These are phyloP conservation scores for Sphaceloma murrayae DNA, from an alignment of 2,329 filamentous ascomycete species.

Conservation along the genomic window DNA sequence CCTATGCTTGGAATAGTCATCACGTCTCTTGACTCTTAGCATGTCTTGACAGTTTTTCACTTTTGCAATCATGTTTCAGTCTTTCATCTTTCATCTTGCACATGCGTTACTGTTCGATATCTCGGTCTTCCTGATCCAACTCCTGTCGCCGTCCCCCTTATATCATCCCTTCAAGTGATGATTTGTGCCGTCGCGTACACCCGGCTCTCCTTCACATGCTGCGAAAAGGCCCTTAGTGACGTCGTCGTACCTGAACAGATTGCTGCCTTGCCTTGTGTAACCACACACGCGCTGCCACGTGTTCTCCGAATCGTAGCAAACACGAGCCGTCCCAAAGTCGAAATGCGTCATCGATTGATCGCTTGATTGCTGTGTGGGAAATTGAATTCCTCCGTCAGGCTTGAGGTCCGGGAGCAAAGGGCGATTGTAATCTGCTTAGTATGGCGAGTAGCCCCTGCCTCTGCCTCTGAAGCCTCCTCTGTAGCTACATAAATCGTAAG, in stretches of 20 bases:
- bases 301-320: neutral
- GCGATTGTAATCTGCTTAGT: slow-evolving; percentile 21
- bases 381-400: neutral
- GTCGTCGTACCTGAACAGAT: no score
- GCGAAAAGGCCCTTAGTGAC: no score
- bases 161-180: neutral
- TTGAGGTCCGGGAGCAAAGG: neutral
- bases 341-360: neutral
- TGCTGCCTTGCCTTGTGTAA: no score
- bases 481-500: slow-evolving; percentile 23
- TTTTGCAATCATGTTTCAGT: slow-evolving; percentile 1
- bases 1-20: no score
- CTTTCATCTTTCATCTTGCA: slow-evolving; percentile 12
- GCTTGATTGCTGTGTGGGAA: neutral
- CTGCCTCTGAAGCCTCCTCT: slow-evolving; percentile 30
- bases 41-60: slow-evolving; percentile 1
- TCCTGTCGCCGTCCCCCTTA: neutral
- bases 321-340: neutral
- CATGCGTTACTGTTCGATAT: slow-evolving; percentile 8
- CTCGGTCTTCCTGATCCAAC: slow-evolving; percentile 9
- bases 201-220: slow-evolving; percentile 7
- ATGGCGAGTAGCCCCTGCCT: slow-evolving; percentile 31
- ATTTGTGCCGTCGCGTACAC: neutral
- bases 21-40: slow-evolving; percentile 13
- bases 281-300: neutral